Evolutionary conservation across 202 grass and related monocot genomes (phyloP).

Genomic region (Eragrostis tef): DNA sequence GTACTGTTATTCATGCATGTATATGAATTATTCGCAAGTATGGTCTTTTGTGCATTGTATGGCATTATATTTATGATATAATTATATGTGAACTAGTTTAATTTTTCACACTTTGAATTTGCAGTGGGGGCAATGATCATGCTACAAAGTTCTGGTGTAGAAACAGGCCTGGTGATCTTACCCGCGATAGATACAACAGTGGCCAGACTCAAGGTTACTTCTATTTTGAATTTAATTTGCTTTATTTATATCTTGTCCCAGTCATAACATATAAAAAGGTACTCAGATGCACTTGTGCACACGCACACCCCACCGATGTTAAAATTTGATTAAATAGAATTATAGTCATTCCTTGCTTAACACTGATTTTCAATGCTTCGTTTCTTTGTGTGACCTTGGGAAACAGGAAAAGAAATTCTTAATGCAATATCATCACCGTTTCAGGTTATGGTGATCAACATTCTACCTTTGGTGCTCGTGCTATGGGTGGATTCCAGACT

Average conservation of each 20-base stretch:
- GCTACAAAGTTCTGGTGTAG: conserved; percentile 97
- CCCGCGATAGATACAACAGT: conserved; percentile 83
- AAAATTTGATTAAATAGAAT: conserved; percentile 33
- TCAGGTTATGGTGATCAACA: conserved; percentile 93
- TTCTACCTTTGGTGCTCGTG: conserved; percentile 56
- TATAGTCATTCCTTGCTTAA: conserved; percentile 10
- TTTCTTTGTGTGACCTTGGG: conserved; percentile 9
- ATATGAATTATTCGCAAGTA: not conserved
- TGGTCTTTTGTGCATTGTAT: not conserved
- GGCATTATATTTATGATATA: not conserved
- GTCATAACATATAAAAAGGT: not conserved
- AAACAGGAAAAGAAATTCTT: conserved; percentile 2
- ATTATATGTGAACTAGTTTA: conserved; percentile 3
- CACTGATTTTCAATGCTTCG: not conserved
- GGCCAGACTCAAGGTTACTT: conserved; percentile 69
- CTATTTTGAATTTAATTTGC: conserved; percentile 16
- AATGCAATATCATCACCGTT: conserved; percentile 32
- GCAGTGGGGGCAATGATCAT: conserved; percentile 96
- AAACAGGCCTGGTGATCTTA: conserved; percentile 94
- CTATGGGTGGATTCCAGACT: conserved; percentile 66
- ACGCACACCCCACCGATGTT: not conserved
- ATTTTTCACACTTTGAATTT: not conserved
- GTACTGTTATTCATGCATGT: conserved; percentile 1
- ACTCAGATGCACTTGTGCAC: not conserved
- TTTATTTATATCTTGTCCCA: conserved; percentile 20